phyloP scores from a whole-genome alignment of 345 rosid species.

The Eucalyptus melliodora region DNA sequence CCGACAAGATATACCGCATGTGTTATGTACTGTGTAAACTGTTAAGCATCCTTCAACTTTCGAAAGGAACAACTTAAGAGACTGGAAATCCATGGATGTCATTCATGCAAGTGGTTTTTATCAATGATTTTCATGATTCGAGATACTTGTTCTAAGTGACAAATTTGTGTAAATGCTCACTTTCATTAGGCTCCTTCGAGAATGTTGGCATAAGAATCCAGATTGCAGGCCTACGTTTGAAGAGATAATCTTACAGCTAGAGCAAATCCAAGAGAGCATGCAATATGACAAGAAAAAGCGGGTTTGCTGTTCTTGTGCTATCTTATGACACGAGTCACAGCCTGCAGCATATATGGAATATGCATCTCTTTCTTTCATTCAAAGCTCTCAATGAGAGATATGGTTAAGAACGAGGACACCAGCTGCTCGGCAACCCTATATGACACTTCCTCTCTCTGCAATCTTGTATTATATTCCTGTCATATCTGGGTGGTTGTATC shows the following conservation, averaged over 20 bases:
- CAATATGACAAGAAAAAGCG: background rate
- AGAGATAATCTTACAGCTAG: slow-evolving; percentile 41
- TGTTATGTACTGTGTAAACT: background rate
- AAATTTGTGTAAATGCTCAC: background rate
- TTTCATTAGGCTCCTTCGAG: slow-evolving; percentile 37
- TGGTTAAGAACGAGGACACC: background rate
- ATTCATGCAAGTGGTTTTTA: background rate
- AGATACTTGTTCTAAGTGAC: background rate
- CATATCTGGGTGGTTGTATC: background rate
- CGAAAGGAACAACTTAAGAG: background rate
- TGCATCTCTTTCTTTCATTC: background rate
- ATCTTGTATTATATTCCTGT: background rate
- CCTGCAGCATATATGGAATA: background rate
- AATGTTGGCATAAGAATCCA: slow-evolving; percentile 60
- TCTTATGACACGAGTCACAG: slow-evolving; percentile 2
- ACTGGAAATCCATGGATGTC: background rate
- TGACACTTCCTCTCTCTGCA: background rate
- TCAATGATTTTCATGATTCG: background rate
- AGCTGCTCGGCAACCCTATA: background rate
- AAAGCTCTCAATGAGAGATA: background rate
- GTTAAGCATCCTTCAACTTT: background rate
- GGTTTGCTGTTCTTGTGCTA: slow-evolving; percentile 8
- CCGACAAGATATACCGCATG: background rate
- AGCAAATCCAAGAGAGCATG: slow-evolving; percentile 21
- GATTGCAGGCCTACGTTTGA: slow-evolving; percentile 51